phyloP scores from a whole-genome alignment of 331 rosid species.

The Spiraea crenata region DNA sequence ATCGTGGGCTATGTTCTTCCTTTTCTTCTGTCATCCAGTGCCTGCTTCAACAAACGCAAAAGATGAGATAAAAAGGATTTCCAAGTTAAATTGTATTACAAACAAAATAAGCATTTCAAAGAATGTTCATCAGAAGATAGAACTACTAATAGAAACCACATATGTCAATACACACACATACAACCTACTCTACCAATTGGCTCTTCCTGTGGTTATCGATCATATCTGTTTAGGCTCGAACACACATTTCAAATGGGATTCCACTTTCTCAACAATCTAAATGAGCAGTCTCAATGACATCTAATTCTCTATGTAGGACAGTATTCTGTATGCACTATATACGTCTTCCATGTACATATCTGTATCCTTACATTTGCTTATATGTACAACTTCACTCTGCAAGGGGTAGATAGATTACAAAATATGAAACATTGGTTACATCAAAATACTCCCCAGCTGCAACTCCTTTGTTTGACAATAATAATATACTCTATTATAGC shows the following conservation, averaged over 20 bases:
- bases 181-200: neutral
- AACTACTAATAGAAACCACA: neutral
- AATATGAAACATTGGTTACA: neutral
- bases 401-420: neutral
- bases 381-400: too few species aligned
- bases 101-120: neutral
- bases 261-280: neutral
- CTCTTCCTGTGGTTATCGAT: neutral
- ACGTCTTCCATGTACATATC: too few species aligned
- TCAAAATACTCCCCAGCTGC: neutral
- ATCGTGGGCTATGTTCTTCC: constrained; percentile 46
- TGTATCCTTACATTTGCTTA: neutral
- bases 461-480: neutral
- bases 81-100: neutral
- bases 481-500: neutral
- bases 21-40: constrained; percentile 80
- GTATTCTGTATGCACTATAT: neutral
- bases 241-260: neutral
- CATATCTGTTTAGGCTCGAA: neutral
- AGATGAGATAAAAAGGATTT: neutral
- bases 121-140: neutral
- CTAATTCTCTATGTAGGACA: neutral
- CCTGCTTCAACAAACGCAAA: constrained; percentile 44
- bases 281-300: neutral
- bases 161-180: neutral